Percentiles rank a stretch among this genome's conserved stretches.
These are phyloP conservation scores for Trypanosoma avium DNA, from an alignment of 208 protist species.

Conservation along the genomic window DNA sequence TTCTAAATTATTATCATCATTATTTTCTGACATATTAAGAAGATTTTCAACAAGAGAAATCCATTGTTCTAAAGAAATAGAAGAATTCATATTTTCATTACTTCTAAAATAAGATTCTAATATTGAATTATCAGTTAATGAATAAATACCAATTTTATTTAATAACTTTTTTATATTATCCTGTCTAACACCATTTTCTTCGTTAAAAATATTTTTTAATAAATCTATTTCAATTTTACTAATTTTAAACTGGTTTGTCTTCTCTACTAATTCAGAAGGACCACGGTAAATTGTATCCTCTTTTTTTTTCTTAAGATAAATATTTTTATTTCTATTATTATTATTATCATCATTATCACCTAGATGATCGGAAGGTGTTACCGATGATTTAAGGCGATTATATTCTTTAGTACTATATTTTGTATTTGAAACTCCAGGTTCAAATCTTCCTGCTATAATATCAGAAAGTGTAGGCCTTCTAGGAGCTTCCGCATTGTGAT, in stretches of 20 bases:
- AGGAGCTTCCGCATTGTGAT: background rate
- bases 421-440: background rate
- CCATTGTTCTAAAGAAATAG: slow-evolving; percentile 7
- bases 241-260: background rate
- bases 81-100: background rate
- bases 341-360: background rate
- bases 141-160: slow-evolving; percentile 11
- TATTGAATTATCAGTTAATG: background rate
- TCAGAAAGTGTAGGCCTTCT: slow-evolving; percentile 15
- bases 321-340: background rate
- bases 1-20: background rate
- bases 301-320: too few species aligned
- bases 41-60: slow-evolving; percentile 16
- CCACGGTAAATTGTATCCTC: background rate
- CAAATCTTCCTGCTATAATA: slow-evolving; percentile 6
- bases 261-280: background rate
- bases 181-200: slow-evolving; percentile 11
- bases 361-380: background rate
- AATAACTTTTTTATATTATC: slow-evolving; percentile 17
- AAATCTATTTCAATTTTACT: background rate
- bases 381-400: background rate
- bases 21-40: background rate
- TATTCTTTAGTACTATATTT: background rate
- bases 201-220: background rate
- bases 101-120: slow-evolving; percentile 13